Conservation (phyloP, 2,329 filamentous ascomycete genomes). For the Hypoxylon rubiginosum region DNA sequence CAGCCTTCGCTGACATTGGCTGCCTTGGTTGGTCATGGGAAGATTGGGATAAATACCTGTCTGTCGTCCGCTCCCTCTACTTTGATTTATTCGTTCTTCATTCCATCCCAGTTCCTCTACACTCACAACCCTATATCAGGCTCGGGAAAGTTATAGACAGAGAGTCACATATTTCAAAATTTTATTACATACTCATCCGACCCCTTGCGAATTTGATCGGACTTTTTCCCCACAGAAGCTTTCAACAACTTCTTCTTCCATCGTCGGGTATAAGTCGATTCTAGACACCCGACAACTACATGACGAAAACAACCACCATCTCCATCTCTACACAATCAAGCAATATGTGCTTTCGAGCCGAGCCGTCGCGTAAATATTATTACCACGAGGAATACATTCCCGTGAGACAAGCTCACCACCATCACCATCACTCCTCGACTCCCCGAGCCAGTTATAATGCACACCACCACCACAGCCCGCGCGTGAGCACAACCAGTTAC, state of each 20-base stretch:
- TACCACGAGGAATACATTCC: constrained; percentile 68
- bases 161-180: background rate
- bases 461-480: constrained; percentile 55
- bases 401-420: constrained; percentile 55
- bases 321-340: constrained; percentile 29
- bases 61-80: constrained; percentile 7
- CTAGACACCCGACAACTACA: constrained; percentile 31
- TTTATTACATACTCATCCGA: background rate
- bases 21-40: constrained; percentile 23
- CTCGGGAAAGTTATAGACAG: constrained; percentile 4
- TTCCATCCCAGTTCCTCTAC: constrained; percentile 16
- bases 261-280: background rate
- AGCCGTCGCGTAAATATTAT: constrained; percentile 64
- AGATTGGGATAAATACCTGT: constrained; percentile 26
- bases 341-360: constrained; percentile 65
- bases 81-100: constrained; percentile 8
- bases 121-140: background rate
- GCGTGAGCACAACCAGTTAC: constrained; percentile 57
- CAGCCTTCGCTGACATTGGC: constrained; percentile 37
- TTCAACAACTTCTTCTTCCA: constrained; percentile 12
- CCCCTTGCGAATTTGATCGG: background rate
- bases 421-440: constrained; percentile 54
- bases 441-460: constrained; percentile 54
- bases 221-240: background rate
- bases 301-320: constrained; percentile 27